A percentile compares a stretch with the other conserved stretches of the same genome.
phyloP scores from a whole-genome alignment of 1,284 basidiomycete species.

The Rhodotorula glutinis region DNA sequence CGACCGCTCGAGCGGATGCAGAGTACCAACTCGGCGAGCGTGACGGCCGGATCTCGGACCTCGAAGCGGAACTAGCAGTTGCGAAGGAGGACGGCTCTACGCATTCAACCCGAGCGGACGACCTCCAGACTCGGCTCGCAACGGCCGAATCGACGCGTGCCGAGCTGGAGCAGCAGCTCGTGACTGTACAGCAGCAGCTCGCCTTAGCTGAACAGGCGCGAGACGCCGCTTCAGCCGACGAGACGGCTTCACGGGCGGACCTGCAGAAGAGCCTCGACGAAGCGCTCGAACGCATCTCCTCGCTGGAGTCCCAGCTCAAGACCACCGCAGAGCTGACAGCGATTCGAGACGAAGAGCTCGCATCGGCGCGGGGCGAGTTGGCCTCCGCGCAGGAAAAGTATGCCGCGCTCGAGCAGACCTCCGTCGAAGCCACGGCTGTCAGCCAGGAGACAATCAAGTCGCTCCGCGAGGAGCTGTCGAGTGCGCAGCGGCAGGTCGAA shows the following conservation, averaged over 20 bases:
- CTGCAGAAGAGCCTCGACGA: no score
- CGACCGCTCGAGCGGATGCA: no score
- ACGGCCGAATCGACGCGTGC: not conserved
- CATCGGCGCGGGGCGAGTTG: not conserved
- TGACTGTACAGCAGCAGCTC: no score
- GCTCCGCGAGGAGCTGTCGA: conserved; percentile 1
- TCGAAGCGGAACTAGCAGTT: not conserved
- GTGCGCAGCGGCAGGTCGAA: not conserved
- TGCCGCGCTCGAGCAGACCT: not conserved
- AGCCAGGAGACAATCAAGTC: conserved; percentile 20
- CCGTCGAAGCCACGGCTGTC: not conserved
- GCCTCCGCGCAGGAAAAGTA: not conserved
- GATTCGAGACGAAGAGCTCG: not conserved
- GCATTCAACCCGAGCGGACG: not conserved
- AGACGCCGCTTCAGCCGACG: no score
- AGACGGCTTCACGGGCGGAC: no score
- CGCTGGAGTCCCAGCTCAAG: conserved; percentile 10
- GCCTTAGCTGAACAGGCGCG: no score
- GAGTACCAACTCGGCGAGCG: no score
- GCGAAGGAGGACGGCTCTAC: not conserved
- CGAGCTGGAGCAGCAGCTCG: no score
- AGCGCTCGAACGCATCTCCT: not conserved
- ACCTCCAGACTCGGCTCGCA: not conserved
- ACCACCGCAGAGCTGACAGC: conserved; percentile 6
- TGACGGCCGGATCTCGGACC: not conserved